Percentiles rank a stretch among this genome's conserved stretches.
phyloP scores from a whole-genome alignment of 2,329 filamentous ascomycete species.

The Stagonosporopsis tanaceti region DNA sequence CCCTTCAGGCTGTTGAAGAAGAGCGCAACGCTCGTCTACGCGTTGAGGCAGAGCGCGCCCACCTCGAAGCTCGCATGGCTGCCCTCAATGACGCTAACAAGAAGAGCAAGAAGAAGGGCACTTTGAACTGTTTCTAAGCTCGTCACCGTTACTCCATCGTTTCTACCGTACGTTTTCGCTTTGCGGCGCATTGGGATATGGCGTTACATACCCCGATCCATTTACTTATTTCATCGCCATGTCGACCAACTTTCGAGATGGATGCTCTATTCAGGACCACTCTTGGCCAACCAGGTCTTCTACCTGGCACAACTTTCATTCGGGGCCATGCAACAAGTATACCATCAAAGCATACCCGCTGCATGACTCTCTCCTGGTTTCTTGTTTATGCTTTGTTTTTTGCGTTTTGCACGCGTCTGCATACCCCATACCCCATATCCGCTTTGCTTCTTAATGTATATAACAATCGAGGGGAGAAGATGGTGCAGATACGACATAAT shows the following conservation, averaged over 20 bases:
- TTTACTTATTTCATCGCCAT: slow-evolving; percentile 8
- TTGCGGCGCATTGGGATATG: slow-evolving; percentile 33
- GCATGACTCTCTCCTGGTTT: slow-evolving; percentile 5
- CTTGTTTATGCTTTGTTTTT: slow-evolving; percentile 5
- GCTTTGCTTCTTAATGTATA: slow-evolving; percentile 20
- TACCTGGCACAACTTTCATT: slow-evolving; percentile 1
- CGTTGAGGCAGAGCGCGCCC: slow-evolving; percentile 85
- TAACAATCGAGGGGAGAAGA: slow-evolving; percentile 8
- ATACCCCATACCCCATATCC: slow-evolving; percentile 16
- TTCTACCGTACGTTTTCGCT: slow-evolving; percentile 29
- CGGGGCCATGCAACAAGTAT: slow-evolving; percentile 5
- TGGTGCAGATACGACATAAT: slow-evolving; percentile 8
- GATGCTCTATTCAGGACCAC: slow-evolving; percentile 6
- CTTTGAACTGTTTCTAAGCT: slow-evolving; percentile 91
- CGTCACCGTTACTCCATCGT: slow-evolving; percentile 8
- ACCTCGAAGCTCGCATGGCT: slow-evolving; percentile 85
- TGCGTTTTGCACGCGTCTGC: slow-evolving; percentile 3
- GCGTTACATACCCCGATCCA: slow-evolving; percentile 39
- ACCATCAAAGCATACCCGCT: slow-evolving; percentile 3
- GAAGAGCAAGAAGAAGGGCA: slow-evolving; percentile 94
- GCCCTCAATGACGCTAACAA: slow-evolving; percentile 83
- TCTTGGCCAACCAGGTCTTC: not conserved
- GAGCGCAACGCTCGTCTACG: slow-evolving; percentile 91
- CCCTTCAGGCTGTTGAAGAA: slow-evolving; percentile 91
- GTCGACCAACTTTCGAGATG: slow-evolving; percentile 8